These are phyloP conservation scores for Dalbergia cochinchinensis DNA, from an alignment of 306 rosid genomes.

Conservation along the genomic window DNA sequence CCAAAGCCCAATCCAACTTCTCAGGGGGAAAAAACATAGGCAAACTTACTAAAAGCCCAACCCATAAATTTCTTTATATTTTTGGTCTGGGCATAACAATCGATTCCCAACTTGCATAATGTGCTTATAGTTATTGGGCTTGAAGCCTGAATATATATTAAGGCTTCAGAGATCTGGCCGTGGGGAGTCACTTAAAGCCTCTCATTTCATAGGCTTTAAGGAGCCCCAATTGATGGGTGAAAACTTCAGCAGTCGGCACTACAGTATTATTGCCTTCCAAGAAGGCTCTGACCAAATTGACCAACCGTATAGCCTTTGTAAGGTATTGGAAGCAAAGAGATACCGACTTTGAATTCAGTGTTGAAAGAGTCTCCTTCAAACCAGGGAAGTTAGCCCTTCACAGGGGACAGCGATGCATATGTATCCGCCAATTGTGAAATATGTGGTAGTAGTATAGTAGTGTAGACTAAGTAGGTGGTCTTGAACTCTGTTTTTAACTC, in stretches of 20 bases:
- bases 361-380: conserved; percentile 48
- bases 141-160: too few species aligned
- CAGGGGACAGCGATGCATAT: conserved; percentile 44
- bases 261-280: neutral
- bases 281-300: conserved; percentile 34
- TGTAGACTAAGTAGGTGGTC: conserved; percentile 47
- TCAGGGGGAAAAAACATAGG: too few species aligned
- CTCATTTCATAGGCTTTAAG: too few species aligned
- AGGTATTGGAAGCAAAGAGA: conserved; percentile 40
- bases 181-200: too few species aligned
- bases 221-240: neutral
- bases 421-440: conserved; percentile 28
- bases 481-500: conserved; percentile 50
- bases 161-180: too few species aligned
- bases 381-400: conserved; percentile 28
- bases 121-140: too few species aligned
- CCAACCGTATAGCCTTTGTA: conserved; percentile 30
- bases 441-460: neutral
- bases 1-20: too few species aligned
- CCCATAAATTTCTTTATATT: too few species aligned
- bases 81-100: too few species aligned
- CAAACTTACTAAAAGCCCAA: too few species aligned
- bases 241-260: too few species aligned
- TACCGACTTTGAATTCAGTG: conserved; percentile 32
- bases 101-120: too few species aligned